These are phyloP conservation scores for Rhizopus stolonifer DNA, from an alignment of 371 early-diverging fungal species.

Conservation along the genomic window DNA sequence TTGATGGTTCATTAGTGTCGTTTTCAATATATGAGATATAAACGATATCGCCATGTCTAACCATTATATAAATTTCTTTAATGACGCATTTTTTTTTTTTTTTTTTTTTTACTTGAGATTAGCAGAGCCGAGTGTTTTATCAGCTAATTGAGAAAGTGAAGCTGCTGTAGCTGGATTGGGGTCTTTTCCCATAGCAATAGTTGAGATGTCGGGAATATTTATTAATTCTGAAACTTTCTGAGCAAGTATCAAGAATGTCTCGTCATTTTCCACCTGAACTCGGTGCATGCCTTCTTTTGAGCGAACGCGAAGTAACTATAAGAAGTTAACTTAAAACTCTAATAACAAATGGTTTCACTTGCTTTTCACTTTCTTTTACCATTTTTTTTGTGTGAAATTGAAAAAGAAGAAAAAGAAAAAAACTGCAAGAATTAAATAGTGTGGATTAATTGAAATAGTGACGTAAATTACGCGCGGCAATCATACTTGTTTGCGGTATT, in stretches of 20 bases:
- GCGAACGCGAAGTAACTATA: conserved; percentile 78
- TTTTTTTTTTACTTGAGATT: conserved; percentile 43
- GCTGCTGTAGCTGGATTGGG: conserved; percentile 47
- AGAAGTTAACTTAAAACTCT: neutral
- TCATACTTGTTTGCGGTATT: no score
- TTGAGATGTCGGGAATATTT: conserved; percentile 42
- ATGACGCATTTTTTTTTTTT: neutral
- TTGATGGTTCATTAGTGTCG: conserved; percentile 16
- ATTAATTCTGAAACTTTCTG: conserved; percentile 54
- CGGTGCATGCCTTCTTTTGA: conserved; percentile 83
- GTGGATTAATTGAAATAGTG: neutral
- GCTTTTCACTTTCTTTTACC: neutral
- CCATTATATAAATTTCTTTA: neutral
- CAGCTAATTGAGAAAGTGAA: conserved; percentile 37
- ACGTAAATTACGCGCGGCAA: neutral
- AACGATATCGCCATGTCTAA: conserved; percentile 83
- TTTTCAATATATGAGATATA: conserved; percentile 58
- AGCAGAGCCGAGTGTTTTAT: conserved; percentile 42
- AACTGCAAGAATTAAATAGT: neutral
- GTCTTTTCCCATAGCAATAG: conserved; percentile 53
- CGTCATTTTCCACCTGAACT: conserved; percentile 64
- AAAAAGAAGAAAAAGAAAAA: neutral
- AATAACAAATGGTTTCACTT: neutral
- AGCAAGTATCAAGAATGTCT: conserved; percentile 53
- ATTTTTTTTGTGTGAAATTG: neutral